phyloP scores from a whole-genome alignment of 768 basidiomycete genomes.

The Mycena leptocephala region DNA sequence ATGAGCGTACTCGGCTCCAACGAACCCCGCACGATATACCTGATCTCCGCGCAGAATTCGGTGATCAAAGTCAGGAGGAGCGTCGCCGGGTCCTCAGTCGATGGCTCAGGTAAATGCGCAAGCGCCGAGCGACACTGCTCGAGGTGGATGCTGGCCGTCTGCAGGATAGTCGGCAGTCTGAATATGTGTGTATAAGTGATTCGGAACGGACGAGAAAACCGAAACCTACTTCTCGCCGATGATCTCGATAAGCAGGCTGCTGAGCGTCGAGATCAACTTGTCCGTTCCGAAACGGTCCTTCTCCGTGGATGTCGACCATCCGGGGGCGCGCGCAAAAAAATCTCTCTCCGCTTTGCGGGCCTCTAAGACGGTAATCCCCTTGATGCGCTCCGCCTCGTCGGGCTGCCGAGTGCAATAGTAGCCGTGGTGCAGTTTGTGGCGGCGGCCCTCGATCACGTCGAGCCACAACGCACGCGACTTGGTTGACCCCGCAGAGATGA shows the following conservation, averaged over 20 bases:
- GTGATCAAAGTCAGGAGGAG: slow-evolving; percentile 53
- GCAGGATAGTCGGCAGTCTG: slow-evolving; percentile 33
- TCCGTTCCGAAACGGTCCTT: slow-evolving; percentile 53
- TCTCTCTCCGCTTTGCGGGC: slow-evolving; percentile 51
- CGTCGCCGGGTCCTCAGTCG: slow-evolving; percentile 49
- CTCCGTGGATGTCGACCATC: slow-evolving; percentile 51
- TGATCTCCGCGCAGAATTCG: slow-evolving; percentile 47
- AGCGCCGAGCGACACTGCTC: slow-evolving; percentile 42
- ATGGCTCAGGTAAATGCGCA: slow-evolving; percentile 43
- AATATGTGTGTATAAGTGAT: neutral
- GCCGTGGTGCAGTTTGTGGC: slow-evolving; percentile 56
- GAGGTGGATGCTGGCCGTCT: slow-evolving; percentile 47
- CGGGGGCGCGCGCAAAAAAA: slow-evolving; percentile 51
- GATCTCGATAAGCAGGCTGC: slow-evolving; percentile 51
- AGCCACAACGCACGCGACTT: slow-evolving; percentile 58
- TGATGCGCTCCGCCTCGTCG: slow-evolving; percentile 51
- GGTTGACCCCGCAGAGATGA: slow-evolving; percentile 54
- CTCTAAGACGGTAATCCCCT: slow-evolving; percentile 43
- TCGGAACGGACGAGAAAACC: neutral
- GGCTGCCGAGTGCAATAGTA: slow-evolving; percentile 63
- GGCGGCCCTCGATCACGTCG: slow-evolving; percentile 56
- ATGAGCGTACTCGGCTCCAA: slow-evolving; percentile 42
- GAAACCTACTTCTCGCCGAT: slow-evolving; percentile 40
- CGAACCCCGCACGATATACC: slow-evolving; percentile 43
- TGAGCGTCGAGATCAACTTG: slow-evolving; percentile 52